Base-by-base conservation (phyloP, 2,329 filamentous ascomycete species). In the Huntiella bhutanensis region DNA sequence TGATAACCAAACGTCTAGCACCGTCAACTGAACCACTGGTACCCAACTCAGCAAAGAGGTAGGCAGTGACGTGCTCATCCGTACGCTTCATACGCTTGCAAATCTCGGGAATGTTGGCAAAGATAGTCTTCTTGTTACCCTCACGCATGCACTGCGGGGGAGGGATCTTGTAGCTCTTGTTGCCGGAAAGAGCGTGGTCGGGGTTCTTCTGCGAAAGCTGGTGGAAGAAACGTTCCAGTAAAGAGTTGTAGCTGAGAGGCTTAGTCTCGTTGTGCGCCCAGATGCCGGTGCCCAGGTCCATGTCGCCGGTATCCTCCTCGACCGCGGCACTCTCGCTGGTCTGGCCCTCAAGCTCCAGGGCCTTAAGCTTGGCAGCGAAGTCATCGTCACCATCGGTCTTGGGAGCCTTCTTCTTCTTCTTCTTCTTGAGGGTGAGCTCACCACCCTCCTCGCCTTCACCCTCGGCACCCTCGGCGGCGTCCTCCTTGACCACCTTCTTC, bases 101-200 rank as follows among this genome's bases (percentile, higher is more conserved):
- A 59, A 98, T 96, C 62, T 98, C 91, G 62, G 85, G 77, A 60
- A 98, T 91, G 70, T 98, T 98, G 70, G 88, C 91, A 59, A 98
- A 98, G 59, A 98, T 94, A 52, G 91, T 98, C 80, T 93, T 93
- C 77, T 94, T 92, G 78, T 98, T 98, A 63, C 91, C 91, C 86
- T 98, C 91, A 68, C 91, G 87, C 60, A 96, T 77, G 68, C 91
- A 96, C 70, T 98, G 91, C 43, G 91, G 91, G 45, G 91, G 91
- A 45, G 91, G 91, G 56, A 98, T 98, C 77, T 96, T 96, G 77
- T 96, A 98, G 65, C 82, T 92, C 73, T 86, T 91, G 58, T 79
- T 77, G 54, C 85, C 85, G 61, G 78, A 83, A 52, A 83, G 81
- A 53, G 88, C 80, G 58, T 96, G 81, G 62, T 98, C 91, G 56